Percentiles rank a stretch among this genome's conserved stretches.
Conservation (phyloP, 257 asterid genomes). For the Solanum lycopersicoides region DNA sequence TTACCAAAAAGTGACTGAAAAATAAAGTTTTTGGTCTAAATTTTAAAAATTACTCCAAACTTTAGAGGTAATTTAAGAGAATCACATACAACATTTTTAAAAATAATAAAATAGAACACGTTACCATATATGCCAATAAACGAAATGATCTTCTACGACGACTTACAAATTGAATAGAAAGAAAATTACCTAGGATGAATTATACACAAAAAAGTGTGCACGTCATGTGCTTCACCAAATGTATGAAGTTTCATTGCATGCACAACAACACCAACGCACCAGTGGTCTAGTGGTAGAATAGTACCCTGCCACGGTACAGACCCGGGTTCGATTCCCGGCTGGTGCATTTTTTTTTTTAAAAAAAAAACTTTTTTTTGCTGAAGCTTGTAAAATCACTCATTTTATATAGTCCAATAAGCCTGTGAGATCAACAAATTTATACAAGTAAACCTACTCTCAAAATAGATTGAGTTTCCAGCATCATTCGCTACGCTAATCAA, state of each 20-base stretch:
- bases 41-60: neutral
- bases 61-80: neutral
- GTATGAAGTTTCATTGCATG: neutral
- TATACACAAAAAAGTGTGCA: neutral
- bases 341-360: conserved; percentile 34
- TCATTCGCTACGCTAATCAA: neutral
- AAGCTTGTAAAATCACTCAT: neutral
- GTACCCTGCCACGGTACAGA: conserved; percentile 91
- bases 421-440: neutral
- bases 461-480: neutral
- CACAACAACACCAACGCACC: conserved; percentile 19
- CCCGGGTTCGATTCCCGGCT: conserved; percentile 95
- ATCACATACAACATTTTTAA: neutral
- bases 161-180: neutral
- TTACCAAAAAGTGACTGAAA: neutral
- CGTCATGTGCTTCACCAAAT: neutral
- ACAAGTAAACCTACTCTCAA: neutral
- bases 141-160: neutral
- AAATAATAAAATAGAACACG: neutral
- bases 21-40: neutral
- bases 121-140: neutral
- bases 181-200: neutral
- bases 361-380: neutral
- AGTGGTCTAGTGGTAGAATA: conserved; percentile 96
- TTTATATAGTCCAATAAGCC: neutral